Evolutionary conservation across 768 basidiomycete species (phyloP).

Genomic region (Crucibulum laeve): DNA sequence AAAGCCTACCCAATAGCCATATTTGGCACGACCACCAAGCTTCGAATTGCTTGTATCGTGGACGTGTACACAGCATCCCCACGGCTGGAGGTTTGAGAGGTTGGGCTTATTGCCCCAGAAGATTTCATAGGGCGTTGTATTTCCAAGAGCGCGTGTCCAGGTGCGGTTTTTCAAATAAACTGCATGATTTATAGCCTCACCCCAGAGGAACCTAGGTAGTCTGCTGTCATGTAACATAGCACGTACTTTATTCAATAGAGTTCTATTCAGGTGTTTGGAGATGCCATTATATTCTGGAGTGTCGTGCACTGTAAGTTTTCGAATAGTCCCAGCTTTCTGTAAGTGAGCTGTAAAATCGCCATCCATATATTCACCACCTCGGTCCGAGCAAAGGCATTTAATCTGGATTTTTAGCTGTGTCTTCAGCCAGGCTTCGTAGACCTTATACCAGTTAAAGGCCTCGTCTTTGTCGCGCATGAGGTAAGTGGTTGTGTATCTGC

Average conservation of each 20-base stretch:
- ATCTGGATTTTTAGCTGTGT: conserved; percentile 19
- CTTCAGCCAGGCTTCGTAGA: conserved; percentile 21
- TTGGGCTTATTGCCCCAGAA: conserved; percentile 17
- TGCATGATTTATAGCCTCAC: conserved; percentile 23
- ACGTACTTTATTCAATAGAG: conserved; percentile 21
- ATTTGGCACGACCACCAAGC: conserved; percentile 5
- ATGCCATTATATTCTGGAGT: conserved; percentile 33
- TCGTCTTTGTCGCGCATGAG: conserved; percentile 19
- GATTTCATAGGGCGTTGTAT: conserved; percentile 17
- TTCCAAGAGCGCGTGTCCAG: conserved; percentile 16
- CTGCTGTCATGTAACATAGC: conserved; percentile 25
- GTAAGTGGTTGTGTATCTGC: conserved; percentile 9
- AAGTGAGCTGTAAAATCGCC: conserved; percentile 21
- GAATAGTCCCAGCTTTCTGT: conserved; percentile 24
- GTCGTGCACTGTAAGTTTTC: conserved; percentile 26
- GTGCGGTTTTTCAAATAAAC: conserved; percentile 29
- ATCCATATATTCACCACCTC: conserved; percentile 31
- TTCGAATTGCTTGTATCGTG: conserved; percentile 7
- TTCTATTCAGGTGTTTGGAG: conserved; percentile 30
- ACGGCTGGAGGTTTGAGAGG: conserved; percentile 15
- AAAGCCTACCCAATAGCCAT: conserved; percentile 13
- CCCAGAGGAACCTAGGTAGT: conserved; percentile 32
- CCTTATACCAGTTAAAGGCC: conserved; percentile 17
- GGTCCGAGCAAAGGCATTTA: conserved; percentile 27
- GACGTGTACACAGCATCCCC: conserved; percentile 17